Evolutionary conservation across 495 filamentous ascomycete species (phyloP), one percentile per base, ranked within the genome.

Genomic region (Trichoderma parareesei): DNA sequence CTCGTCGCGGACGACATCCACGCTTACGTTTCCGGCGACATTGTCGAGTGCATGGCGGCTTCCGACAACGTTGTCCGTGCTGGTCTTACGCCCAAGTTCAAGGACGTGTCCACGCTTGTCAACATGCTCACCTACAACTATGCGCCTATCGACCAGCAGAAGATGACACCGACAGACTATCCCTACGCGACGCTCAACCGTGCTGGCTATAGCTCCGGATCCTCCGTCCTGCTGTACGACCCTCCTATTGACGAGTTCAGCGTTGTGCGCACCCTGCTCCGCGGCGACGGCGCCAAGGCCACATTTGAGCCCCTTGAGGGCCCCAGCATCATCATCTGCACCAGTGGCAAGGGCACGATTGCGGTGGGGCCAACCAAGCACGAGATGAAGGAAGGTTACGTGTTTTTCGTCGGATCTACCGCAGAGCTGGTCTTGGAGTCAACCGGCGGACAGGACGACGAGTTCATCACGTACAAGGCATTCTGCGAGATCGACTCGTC

Each of bases 31-130:
- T 92, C 88, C 35, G 94, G 94, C 55, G 94, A 98, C 66, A 96
- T 98, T 69, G 92, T 98, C 69, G 94, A 98, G 77, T 98, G 94
- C 81, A 98, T 98, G 94, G 94, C 94, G 2, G 89, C 91, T 27
- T 95, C 90, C 42, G 94, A 98, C 78, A 98, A 98, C 67, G 94
- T 98, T 7, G 93, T 98, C 27, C 93, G 94, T 41, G 94, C 94
- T 2, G 94, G 94, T 20, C 93, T 98, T 73, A 98, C 94, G 0
- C 94, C 94, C 10, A 98, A 98, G 75, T 98, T 93, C 83, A 96
- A 97, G 79, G 94, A 98, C 69, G 91, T 97, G 57, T 81, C 87
- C 59, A 97, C 91, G 3, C 82, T 98, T n/a, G 90, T 93, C 43
- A 79, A 82, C 66, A 96, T 97, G 90, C 79, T 98, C 64, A 98